Conservation (phyloP, 2,329 filamentous ascomycete species). For the Paracamarosporium sp. region DNA sequence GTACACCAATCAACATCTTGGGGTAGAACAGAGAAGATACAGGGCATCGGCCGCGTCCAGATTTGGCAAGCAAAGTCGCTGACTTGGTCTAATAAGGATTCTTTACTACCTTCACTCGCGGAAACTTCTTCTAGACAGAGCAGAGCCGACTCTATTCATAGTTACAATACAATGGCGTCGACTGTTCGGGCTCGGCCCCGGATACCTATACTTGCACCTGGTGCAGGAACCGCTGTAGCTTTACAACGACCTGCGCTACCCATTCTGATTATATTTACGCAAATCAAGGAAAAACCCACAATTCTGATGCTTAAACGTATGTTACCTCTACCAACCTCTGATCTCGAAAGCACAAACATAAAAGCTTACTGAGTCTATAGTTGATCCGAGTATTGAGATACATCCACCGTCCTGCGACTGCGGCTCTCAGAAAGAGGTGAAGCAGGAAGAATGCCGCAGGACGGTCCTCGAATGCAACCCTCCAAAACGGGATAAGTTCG, state of each 20-base stretch:
- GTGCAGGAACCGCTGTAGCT: neutral
- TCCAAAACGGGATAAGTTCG: neutral
- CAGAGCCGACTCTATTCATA: conserved; percentile 6
- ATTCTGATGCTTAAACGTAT: conserved; percentile 2
- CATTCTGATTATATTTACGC: neutral
- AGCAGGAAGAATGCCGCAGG: neutral
- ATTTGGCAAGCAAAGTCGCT: conserved; percentile 6
- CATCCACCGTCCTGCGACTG: conserved; percentile 2
- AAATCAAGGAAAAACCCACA: conserved; percentile 1
- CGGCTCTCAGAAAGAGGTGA: neutral
- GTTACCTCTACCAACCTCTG: neutral
- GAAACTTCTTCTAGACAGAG: neutral
- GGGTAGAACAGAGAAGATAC: neutral
- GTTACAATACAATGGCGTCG: neutral
- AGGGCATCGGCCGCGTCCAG: conserved; percentile 1
- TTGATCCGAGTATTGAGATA: neutral
- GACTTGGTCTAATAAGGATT: neutral
- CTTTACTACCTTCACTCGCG: neutral
- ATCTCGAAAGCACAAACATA: neutral
- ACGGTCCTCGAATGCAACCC: conserved; percentile 6
- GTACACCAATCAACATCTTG: neutral
- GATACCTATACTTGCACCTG: neutral
- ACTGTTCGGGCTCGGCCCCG: neutral
- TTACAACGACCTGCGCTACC: conserved; percentile 1
- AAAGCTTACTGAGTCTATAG: neutral